Base-by-base conservation (phyloP, 202 grass and related monocot species). In the Setaria italica region DNA sequence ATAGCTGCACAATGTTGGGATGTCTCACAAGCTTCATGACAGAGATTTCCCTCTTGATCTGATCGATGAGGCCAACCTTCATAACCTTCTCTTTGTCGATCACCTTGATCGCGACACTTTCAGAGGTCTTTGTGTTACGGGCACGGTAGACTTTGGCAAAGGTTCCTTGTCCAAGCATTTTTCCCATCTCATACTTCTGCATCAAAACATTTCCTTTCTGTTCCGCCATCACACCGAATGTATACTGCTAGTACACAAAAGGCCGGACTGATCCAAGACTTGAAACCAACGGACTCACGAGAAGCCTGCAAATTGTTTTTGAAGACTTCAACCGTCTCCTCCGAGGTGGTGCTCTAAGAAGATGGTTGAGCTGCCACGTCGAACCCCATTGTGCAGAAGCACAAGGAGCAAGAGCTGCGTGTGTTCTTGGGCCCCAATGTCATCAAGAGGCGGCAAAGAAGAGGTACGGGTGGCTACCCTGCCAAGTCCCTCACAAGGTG, bases 91-190 rank as follows among this genome's bases (percentile, higher is more conserved):
- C 94, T 48, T 99, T 99, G 59, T 99, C 97, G 4, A 94, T 97
- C 45, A 99, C 89, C 88, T 99, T 99, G 80, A 99, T 93, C 1
- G 97, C 97, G 32, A 94, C 94, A 20, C 88, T 93, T 71, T 94
- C 85, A 2, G 57, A 88, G 59, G 94, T 91, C 59, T 74, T 29
- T 7, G 84, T 79, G 84, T 99, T 93, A 13, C 91, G 93, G 51
- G 88, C 94, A 77, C 94, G 89, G 70, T 97, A 99, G 62, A 99
- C 97, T 85, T 99, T 99, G 67, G 97, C 97, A 90, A 99, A 99
- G 41, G 94, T 99, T 15, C 97, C 97, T 51, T 99, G 89, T 34
- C 97, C 97, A 14, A 99, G 85, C 67, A 99, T 82, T 57, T 87
- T 92, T 11, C 97, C 97, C 39, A 99, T 84, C 90, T 99, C 97